Base-by-base conservation (phyloP, 2,329 filamentous ascomycete genomes). In the Septoria linicola region DNA sequence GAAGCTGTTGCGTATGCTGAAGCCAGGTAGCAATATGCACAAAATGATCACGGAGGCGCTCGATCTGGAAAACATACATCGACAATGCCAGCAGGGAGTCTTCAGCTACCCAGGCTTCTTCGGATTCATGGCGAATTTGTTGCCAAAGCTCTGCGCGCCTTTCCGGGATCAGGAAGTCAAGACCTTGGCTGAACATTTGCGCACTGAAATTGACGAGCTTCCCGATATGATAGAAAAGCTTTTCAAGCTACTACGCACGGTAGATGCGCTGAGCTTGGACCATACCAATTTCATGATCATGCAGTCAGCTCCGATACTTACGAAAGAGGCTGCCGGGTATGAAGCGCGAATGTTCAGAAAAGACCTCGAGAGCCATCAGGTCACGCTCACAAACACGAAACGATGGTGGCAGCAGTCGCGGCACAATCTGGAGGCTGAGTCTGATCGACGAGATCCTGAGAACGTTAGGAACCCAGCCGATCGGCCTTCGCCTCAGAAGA, bases 51-150 rank as follows among this genome's bases (percentile, higher is more conserved):
- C 82, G 2, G 88, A 91, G 63, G 81, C 87, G 1, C 73, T 93
- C 19, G 88, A 92, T 59, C 81, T 83, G 1, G 84, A 89, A 32
- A 76, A 87, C 55, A 84, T 89, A 21, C 76, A 79, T 54, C 80
- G 78, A 34, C 85, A 91, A 59, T 88, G 88, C 62, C 74, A 75
- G 8, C 77, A 83, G 48, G 87, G 88, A 11, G 82, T 81, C 42
- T 92, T 92, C 66, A 91, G 88, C 0, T 91, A 91, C 59, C 84
- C 87, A 59, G 85, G 83, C 52, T 91, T 92, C 70, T 92, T 92
- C 65, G 73, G 77, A 1, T 87, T 88, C 56, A 88, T 92, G 78
- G 83, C 82, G 1, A 80, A 81, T 1, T 78, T 93, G 40, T 74
- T 93, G 41, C 88, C 88, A 4, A 88, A 88, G 65, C 80, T 93